Evolutionary conservation across 73 alveolate genomes (phyloP).

Genomic region (Halteria grandinella): DNA sequence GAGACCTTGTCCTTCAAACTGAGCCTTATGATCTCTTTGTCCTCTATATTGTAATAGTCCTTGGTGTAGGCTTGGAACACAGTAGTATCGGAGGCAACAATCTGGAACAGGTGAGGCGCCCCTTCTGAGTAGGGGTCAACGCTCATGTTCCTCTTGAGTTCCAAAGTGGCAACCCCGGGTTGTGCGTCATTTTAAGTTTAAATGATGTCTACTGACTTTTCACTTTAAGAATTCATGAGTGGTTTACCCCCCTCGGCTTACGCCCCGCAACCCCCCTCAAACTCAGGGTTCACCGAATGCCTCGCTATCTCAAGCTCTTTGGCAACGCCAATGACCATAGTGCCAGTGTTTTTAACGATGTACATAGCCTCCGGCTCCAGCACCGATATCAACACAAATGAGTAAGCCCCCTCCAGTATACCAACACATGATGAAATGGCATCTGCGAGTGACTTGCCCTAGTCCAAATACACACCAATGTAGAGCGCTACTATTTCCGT

Average conservation of each 20-base stretch:
- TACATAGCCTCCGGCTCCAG: constrained; percentile 55
- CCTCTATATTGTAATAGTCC: constrained; percentile 75
- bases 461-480: constrained; percentile 70
- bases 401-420: constrained; percentile 67
- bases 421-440: constrained; percentile 77
- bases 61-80: constrained; percentile 84
- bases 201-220: background rate
- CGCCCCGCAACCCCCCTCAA: no score
- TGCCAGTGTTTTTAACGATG: constrained; percentile 67
- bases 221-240: background rate
- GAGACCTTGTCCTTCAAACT: constrained; percentile 51
- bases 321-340: constrained; percentile 67
- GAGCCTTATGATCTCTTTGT: constrained; percentile 76
- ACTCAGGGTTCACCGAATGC: no score
- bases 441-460: constrained; percentile 64
- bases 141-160: no score
- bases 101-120: constrained; percentile 37
- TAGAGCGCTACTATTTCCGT: constrained; percentile 84
- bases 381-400: constrained; percentile 55
- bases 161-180: no score
- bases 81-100: constrained; percentile 81
- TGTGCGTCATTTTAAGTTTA: background rate
- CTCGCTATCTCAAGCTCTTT: constrained; percentile 51
- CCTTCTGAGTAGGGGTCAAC: no score
- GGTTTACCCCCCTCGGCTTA: constrained; percentile 10